phyloP scores from a whole-genome alignment of 352 stramenopile species.

The Globisporangium acanthophoron region DNA sequence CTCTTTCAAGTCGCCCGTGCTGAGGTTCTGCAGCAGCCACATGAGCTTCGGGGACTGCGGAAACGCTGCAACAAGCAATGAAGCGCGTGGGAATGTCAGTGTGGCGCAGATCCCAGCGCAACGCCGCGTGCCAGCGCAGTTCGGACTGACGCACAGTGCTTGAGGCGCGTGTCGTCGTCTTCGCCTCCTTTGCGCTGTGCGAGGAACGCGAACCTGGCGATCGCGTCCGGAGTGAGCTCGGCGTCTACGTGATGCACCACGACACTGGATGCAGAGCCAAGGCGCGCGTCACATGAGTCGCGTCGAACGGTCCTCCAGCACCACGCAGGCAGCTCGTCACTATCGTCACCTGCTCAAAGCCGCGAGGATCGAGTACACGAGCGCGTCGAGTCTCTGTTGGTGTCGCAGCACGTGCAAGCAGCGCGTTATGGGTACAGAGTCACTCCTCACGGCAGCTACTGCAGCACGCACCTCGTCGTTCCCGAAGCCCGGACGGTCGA shows the following conservation, averaged over 20 bases:
- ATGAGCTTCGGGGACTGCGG: constrained; percentile 68
- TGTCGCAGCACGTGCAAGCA: neutral
- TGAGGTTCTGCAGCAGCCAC: constrained; percentile 68
- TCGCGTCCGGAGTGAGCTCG: constrained; percentile 36
- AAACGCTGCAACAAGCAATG: constrained; percentile 30
- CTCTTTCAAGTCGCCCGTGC: constrained; percentile 58
- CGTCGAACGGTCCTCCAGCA: neutral
- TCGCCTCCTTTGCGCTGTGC: constrained; percentile 22
- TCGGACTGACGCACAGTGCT: constrained; percentile 18
- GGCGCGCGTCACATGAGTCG: no score
- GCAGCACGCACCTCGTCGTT: constrained; percentile 15
- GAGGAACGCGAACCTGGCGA: constrained; percentile 60
- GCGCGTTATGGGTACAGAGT: neutral
- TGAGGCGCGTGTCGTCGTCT: constrained; percentile 16
- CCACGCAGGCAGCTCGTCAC: neutral
- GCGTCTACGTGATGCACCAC: constrained; percentile 66
- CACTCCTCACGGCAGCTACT: neutral
- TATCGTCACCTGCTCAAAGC: constrained; percentile 49
- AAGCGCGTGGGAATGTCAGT: neutral
- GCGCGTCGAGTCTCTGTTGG: constrained; percentile 35
- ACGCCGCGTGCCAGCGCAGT: no score
- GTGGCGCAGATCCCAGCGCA: neutral
- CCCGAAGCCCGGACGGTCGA: constrained; percentile 52
- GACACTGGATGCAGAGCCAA: constrained; percentile 22
- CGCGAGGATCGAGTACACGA: constrained; percentile 65